Conservation (phyloP, 192 early-diverging fungal species). For the Backusella luteola region DNA sequence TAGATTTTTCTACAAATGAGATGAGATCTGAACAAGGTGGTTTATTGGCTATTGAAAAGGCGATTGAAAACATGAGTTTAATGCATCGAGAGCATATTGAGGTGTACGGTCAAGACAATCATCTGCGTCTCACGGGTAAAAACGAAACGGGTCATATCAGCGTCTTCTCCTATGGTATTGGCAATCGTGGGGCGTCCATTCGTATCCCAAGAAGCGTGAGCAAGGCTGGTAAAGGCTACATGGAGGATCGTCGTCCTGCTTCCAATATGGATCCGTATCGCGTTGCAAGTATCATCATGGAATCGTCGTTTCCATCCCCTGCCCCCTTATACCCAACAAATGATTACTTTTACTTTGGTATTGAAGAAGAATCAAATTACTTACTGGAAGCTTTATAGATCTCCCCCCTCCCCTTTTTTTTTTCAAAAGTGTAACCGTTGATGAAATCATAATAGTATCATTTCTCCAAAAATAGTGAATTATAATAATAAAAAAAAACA, state of each 20-base stretch:
- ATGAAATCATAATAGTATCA: neutral
- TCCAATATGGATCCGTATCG: constrained; percentile 58
- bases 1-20: constrained; percentile 46
- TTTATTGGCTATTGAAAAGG: constrained; percentile 47
- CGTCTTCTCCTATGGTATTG: constrained; percentile 49
- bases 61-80: constrained; percentile 47
- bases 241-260: constrained; percentile 55
- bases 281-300: constrained; percentile 49
- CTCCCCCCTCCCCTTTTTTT: too few species aligned
- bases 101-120: constrained; percentile 57
- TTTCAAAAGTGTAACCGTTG: neutral
- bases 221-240: constrained; percentile 46
- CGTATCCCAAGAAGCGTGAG: constrained; percentile 53
- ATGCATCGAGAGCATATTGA: constrained; percentile 49
- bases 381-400: neutral
- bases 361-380: neutral
- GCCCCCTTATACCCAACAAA: neutral
- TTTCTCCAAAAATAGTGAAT: neutral
- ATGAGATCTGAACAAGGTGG: constrained; percentile 45
- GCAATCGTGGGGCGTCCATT: constrained; percentile 57
- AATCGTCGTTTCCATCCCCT: constrained; percentile 30
- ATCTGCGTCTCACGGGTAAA: constrained; percentile 46
- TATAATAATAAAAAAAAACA: neutral
- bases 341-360: neutral
- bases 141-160: constrained; percentile 55